Evolutionary conservation across 768 basidiomycete species (phyloP).

Genomic region (Leccinum disarticulatum): DNA sequence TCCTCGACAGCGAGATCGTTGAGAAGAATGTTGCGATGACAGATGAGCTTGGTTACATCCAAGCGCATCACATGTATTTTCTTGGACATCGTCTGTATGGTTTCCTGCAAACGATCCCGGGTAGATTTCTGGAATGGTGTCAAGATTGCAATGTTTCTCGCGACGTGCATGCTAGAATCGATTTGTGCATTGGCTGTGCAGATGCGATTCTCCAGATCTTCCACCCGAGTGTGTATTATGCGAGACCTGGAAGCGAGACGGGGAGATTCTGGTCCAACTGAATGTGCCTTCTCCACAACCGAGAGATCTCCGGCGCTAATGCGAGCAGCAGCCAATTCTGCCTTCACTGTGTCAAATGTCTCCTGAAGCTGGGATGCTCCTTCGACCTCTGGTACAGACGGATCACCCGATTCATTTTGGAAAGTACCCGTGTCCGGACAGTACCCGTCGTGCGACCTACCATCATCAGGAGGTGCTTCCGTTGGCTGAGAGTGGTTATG

Average conservation of each 20-base stretch:
- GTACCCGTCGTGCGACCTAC: constrained; percentile 25
- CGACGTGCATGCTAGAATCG: constrained; percentile 64
- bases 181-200: constrained; percentile 54
- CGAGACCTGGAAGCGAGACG: constrained; percentile 48
- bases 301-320: constrained; percentile 32
- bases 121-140: constrained; percentile 88
- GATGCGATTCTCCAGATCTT: constrained; percentile 62
- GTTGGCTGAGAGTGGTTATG: constrained; percentile 40
- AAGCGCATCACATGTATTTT: constrained; percentile 67
- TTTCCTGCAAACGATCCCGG: constrained; percentile 66
- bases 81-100: constrained; percentile 62
- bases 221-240: constrained; percentile 59
- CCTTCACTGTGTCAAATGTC: constrained; percentile 85
- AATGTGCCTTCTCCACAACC: constrained; percentile 13
- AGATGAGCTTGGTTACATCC: constrained; percentile 68
- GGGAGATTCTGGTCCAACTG: constrained; percentile 25
- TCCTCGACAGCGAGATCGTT: constrained; percentile 75
- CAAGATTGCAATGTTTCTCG: constrained; percentile 80
- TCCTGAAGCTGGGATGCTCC: constrained; percentile 71
- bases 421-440: constrained; percentile 33
- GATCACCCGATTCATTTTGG: constrained; percentile 20
- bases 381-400: constrained; percentile 55
- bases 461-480: constrained; percentile 31
- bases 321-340: constrained; percentile 65
- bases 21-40: constrained; percentile 72